phyloP scores from a whole-genome alignment of 257 asterid species.

The Nicotiana otophora region DNA sequence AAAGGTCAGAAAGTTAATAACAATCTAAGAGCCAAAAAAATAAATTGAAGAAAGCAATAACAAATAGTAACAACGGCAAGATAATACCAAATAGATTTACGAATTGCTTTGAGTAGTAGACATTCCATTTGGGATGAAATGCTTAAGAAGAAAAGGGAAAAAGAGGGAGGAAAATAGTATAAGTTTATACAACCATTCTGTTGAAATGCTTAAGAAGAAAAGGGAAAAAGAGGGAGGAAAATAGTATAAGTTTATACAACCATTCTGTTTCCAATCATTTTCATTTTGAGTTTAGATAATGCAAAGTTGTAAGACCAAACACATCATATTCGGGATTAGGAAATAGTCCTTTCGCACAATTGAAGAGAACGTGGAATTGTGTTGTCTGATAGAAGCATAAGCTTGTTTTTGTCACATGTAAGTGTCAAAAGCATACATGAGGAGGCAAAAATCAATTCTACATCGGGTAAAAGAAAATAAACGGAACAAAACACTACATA shows the following conservation, averaged over 20 bases:
- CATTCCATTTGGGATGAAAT: too few species aligned
- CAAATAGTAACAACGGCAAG: too few species aligned
- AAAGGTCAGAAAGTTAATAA: too few species aligned
- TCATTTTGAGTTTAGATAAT: background rate
- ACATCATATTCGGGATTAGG: background rate
- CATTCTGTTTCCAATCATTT: background rate
- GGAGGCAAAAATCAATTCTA: background rate
- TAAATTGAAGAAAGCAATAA: too few species aligned
- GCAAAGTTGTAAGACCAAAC: background rate
- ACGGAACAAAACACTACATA: too few species aligned
- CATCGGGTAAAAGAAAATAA: too few species aligned
- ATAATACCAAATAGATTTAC: too few species aligned
- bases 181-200: background rate
- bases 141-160: too few species aligned
- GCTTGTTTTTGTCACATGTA: constrained; percentile 16
- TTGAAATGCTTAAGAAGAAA: background rate
- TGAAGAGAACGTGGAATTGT: constrained; percentile 19
- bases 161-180: too few species aligned
- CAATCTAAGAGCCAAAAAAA: too few species aligned
- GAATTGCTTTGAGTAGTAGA: too few species aligned
- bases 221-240: too few species aligned
- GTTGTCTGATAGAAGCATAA: constrained; percentile 16
- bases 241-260: background rate
- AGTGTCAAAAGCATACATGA: constrained; percentile 9
- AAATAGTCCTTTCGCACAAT: background rate